phyloP scores from a whole-genome alignment of 2,329 filamentous ascomycete species.

The Colletotrichum sp. region DNA sequence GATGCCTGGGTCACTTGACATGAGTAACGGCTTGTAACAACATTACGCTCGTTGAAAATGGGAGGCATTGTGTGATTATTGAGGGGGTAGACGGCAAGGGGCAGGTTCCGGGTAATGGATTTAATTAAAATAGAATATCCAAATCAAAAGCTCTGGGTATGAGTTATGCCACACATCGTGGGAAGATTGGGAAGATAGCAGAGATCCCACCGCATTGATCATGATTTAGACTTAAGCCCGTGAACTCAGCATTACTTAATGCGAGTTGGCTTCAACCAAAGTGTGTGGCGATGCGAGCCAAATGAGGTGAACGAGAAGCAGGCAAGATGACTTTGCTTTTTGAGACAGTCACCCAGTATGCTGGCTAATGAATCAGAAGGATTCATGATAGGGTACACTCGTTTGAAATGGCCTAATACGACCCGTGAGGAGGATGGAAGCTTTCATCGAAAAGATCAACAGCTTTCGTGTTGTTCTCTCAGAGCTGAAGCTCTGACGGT shows the following conservation, averaged over 20 bases:
- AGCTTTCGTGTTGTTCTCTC: neutral
- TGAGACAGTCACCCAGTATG: too few species aligned
- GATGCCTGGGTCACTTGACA: neutral
- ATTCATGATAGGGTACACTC: too few species aligned
- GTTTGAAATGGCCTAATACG: too few species aligned
- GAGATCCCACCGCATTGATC: too few species aligned
- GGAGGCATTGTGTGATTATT: neutral
- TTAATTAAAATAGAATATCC: neutral
- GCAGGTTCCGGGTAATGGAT: neutral
- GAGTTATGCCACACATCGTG: neutral
- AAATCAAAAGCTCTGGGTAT: neutral
- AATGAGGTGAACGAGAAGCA: neutral
- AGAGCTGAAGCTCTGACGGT: neutral
- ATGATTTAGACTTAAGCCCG: too few species aligned
- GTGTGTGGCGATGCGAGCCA: neutral
- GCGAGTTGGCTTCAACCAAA: neutral
- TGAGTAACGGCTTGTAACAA: neutral
- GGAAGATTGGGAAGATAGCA: neutral
- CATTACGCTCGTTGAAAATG: neutral
- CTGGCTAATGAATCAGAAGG: too few species aligned
- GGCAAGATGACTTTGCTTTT: too few species aligned
- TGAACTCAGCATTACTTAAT: neutral
- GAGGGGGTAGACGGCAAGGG: neutral
- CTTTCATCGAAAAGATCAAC: neutral
- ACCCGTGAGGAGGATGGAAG: neutral